Percentiles rank a stretch among this genome's conserved stretches.
These are phyloP conservation scores for Claviceps cyperi DNA, from an alignment of 2,329 filamentous ascomycete species.

Conservation along the genomic window DNA sequence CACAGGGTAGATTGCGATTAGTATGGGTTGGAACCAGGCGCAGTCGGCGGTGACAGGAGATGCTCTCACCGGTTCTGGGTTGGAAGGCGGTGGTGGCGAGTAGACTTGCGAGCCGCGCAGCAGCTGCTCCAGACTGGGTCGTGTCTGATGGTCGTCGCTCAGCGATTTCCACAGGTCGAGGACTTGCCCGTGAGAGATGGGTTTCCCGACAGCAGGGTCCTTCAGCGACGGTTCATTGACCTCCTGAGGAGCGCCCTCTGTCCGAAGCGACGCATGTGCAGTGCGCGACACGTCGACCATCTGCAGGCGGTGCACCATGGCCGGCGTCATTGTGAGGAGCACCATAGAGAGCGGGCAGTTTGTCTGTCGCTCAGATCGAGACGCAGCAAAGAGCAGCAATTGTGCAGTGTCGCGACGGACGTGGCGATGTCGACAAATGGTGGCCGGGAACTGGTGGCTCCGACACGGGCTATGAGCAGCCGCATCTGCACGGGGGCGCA, in stretches of 20 bases:
- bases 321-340: constrained; percentile 58
- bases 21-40: constrained; percentile 6
- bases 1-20: neutral
- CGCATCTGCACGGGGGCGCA: neutral
- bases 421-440: too few relatives aligned
- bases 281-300: constrained; percentile 11
- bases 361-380: too few relatives aligned
- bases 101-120: constrained; percentile 61
- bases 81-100: constrained; percentile 63
- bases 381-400: too few relatives aligned
- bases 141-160: constrained; percentile 6
- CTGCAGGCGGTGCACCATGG: constrained; percentile 48
- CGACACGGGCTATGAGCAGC: neutral
- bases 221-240: constrained; percentile 33
- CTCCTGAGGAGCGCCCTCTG: constrained; percentile 6
- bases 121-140: constrained; percentile 50
- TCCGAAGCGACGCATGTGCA: neutral
- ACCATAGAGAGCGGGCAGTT: constrained; percentile 40
- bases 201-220: constrained; percentile 41
- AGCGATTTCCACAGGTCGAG: constrained; percentile 45
- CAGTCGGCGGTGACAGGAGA: neutral
- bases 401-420: too few relatives aligned
- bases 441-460: too few relatives aligned
- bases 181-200: constrained; percentile 58
- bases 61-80: constrained; percentile 54